These are phyloP conservation scores for Rhizophagus clarus DNA, from an alignment of 192 early-diverging fungal species.

Conservation along the genomic window DNA sequence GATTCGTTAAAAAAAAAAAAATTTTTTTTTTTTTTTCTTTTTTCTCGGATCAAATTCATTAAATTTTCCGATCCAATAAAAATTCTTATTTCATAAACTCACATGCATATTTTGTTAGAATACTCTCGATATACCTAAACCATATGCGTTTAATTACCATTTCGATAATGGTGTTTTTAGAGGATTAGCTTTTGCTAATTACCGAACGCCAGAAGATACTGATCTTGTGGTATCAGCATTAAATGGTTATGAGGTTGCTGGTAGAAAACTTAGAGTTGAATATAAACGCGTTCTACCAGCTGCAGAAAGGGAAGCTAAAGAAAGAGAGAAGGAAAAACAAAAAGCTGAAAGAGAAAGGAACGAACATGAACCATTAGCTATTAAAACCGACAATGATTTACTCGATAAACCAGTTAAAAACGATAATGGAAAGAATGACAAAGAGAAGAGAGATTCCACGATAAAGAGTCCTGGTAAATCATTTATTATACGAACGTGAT, in stretches of 20 bases:
- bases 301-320: conserved; percentile 58
- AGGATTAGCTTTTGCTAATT: conserved; percentile 82
- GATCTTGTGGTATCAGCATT: conserved; percentile 67
- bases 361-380: conserved; percentile 28
- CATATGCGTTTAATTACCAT: conserved; percentile 84
- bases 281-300: conserved; percentile 77
- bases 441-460: conserved; percentile 17
- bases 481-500: background rate
- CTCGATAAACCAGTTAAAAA: conserved; percentile 15
- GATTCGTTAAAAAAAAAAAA: no score
- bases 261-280: conserved; percentile 77
- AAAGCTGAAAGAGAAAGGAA: conserved; percentile 32
- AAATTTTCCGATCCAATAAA: conserved; percentile 1
- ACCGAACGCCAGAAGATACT: conserved; percentile 74
- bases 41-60: background rate
- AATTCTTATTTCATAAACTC: background rate
- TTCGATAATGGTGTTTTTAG: conserved; percentile 81
- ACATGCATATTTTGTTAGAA: conserved; percentile 29
- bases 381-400: conserved; percentile 7
- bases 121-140: conserved; percentile 67
- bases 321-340: conserved; percentile 48
- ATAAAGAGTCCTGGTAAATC: conserved; percentile 22
- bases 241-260: conserved; percentile 71
- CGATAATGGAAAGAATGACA: conserved; percentile 31
- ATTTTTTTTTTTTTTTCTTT: conserved; percentile 1